Base-by-base conservation (phyloP, 441 rosid species). In the Gossypium davidsonii region DNA sequence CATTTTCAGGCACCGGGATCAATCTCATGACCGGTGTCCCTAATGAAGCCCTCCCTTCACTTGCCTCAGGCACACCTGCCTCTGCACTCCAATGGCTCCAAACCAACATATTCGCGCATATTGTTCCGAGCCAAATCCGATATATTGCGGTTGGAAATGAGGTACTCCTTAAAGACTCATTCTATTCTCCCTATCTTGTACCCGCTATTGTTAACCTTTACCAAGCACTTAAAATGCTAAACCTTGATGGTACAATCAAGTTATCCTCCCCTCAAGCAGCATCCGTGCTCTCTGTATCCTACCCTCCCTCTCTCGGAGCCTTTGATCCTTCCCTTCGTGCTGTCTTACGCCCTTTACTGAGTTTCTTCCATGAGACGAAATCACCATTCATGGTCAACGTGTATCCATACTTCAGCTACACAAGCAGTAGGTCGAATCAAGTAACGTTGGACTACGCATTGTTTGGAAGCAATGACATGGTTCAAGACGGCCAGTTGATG, bases 141-240 rank as follows among this genome's bases (percentile, higher is more conserved):
- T 81, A 81, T 73, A 80, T 84, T 9, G 83, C 85, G 0, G 85
- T 86, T 49, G 88, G 88, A 6, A 84, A 84, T 28, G 90, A 86
- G 78, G 79, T 84, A 44, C 75, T 81, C 73, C 78, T 81, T 6
- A 77, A 75, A 73, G 83, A 86, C 31, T 76, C 85, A 0, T 75
- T 55, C 65, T 79, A 81, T 59, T 46, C 84, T 51, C 82, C 77
- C 3, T 64, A 72, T 12, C 52, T 84, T 4, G 82, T 84, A 0
- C 85, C 83, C 1, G 78, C 88, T 5, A 72, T 83, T 8, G 1
- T n/a, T n/a, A 84, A 81, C 55, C 80, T 86, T 51, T 42, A 81
- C 73, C 68, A 53, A 20, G 82, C 83, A 8, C 79, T 85, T 42
- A 71, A 71, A 70, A 23, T 14, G 10, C 77, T 80, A 17, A 78